Conservation (phyloP, 2,329 filamentous ascomycete genomes). For the Ascochyta pisi region DNA sequence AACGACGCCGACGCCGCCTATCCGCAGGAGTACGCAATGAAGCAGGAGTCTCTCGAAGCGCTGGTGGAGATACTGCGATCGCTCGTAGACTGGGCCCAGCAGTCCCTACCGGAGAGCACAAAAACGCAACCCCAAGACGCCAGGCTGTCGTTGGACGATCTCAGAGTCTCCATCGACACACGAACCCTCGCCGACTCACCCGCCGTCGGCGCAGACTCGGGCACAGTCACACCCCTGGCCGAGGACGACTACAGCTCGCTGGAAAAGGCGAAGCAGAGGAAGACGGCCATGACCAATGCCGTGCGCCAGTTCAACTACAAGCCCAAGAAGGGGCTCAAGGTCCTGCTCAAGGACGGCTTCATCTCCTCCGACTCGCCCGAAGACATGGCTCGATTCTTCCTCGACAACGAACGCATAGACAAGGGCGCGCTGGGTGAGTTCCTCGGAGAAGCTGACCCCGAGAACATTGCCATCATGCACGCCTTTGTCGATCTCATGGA, state of each 20-base stretch:
- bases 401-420: constrained; percentile 82
- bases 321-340: constrained; percentile 89
- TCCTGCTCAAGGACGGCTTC: constrained; percentile 83
- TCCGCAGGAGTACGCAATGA: constrained; percentile 89
- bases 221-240: constrained; percentile 51
- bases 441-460: constrained; percentile 88
- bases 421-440: constrained; percentile 94
- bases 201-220: constrained; percentile 60
- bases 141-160: constrained; percentile 63
- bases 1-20: constrained; percentile 71
- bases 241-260: constrained; percentile 93
- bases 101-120: constrained; percentile 60
- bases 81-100: constrained; percentile 89
- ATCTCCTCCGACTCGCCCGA: constrained; percentile 78
- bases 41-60: constrained; percentile 86
- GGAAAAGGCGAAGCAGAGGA: constrained; percentile 93
- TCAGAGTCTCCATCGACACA: constrained; percentile 79
- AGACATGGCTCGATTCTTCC: constrained; percentile 84
- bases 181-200: constrained; percentile 67
- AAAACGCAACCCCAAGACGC: constrained; percentile 54
- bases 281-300: constrained; percentile 88
- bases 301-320: constrained; percentile 97
- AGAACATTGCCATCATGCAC: constrained; percentile 98
- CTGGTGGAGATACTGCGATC: constrained; percentile 88
- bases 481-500: constrained; percentile 97